Percentiles rank a stretch among this genome's conserved stretches.
phyloP scores from a whole-genome alignment of 495 filamentous ascomycete genomes.

The Haplographium delicatum region DNA sequence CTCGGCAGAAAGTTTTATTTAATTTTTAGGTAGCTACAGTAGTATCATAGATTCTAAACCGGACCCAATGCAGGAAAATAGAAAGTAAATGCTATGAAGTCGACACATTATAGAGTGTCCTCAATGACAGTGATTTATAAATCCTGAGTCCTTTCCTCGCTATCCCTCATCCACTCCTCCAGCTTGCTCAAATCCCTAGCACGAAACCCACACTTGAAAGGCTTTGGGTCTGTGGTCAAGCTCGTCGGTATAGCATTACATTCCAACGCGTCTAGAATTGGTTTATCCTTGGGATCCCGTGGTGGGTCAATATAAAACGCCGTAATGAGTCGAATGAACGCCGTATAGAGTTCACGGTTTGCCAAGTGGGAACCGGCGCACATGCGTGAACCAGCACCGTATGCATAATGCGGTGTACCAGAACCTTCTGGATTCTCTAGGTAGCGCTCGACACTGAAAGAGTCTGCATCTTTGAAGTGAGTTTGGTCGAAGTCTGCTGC shows the following conservation, averaged over 20 bases:
- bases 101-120: too few species aligned
- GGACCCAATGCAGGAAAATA: too few species aligned
- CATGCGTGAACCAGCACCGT: slow-evolving; percentile 67
- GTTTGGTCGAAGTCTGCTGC: slow-evolving; percentile 62
- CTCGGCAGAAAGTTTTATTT: too few species aligned
- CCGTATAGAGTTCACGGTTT: slow-evolving; percentile 63
- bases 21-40: too few species aligned
- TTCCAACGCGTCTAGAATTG: slow-evolving; percentile 55
- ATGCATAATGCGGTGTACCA: slow-evolving; percentile 65
- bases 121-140: slow-evolving; percentile 24
- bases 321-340: slow-evolving; percentile 61
- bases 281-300: slow-evolving; percentile 35
- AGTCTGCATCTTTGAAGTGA: slow-evolving; percentile 55
- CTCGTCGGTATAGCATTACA: slow-evolving; percentile 59
- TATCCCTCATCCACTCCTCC: slow-evolving; percentile 48
- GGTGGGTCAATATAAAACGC: slow-evolving; percentile 46
- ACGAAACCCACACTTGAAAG: slow-evolving; percentile 55
- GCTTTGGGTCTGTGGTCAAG: slow-evolving; percentile 66
- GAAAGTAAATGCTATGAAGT: too few species aligned
- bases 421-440: slow-evolving; percentile 48
- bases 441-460: slow-evolving; percentile 62
- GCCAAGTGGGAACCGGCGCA: slow-evolving; percentile 67
- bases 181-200: slow-evolving; percentile 40
- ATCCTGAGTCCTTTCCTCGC: slow-evolving; percentile 34
- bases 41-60: too few species aligned